Base-by-base conservation (phyloP, 345 rosid species). In the Noccaea caerulescens region DNA sequence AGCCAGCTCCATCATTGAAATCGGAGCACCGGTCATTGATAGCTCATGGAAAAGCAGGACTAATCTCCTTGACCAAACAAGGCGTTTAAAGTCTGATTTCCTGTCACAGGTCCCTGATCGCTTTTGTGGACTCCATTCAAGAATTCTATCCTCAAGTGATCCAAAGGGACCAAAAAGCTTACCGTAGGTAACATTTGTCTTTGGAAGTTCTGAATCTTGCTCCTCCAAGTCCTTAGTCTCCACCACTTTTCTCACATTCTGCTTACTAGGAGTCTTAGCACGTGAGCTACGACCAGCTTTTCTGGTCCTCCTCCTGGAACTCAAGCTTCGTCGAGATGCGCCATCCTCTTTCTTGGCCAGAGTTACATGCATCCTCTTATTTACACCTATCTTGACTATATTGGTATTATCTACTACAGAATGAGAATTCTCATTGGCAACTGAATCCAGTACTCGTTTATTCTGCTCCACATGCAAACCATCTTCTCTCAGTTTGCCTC, bases 21-120 rank as follows among this genome's bases (percentile, higher is more conserved):
- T 86, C 10, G 98, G 98, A 68, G 98, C 98, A 34, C 98, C 98
- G 0, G 98, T 93, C 97, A 91, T 91, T 33, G 98, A 93, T n/a
- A 93, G 87, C 71, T 93, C 98, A 71, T 93, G 98, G 77, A 93
- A 93, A 74, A 93, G 69, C 72, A 93, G 72, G 27, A 93, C 84
- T 72, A 93, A 93, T 68, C 89, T 91, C 81, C 98, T 87, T 6
- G 98, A 93, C 97, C 98, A 93, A 61, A 91, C 97, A 81, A 93
- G 92, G 55, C 94, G 88, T 34, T 94, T 88, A 77, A 93, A 93
- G 58, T 85, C 83, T 53, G 91, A 90, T 77, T 91, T 91, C 82
- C 98, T 82, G 71, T 93, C 93, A 77, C 98, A 91, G 20, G 97
- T 93, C 80, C 96, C 98, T 1, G 91, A 84, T 72, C 98, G 84